A percentile compares a stretch with the other conserved stretches of the same genome.
Evolutionary conservation across 768 basidiomycete genomes (phyloP).

Genomic region (Cystofilobasidium ferigula): DNA sequence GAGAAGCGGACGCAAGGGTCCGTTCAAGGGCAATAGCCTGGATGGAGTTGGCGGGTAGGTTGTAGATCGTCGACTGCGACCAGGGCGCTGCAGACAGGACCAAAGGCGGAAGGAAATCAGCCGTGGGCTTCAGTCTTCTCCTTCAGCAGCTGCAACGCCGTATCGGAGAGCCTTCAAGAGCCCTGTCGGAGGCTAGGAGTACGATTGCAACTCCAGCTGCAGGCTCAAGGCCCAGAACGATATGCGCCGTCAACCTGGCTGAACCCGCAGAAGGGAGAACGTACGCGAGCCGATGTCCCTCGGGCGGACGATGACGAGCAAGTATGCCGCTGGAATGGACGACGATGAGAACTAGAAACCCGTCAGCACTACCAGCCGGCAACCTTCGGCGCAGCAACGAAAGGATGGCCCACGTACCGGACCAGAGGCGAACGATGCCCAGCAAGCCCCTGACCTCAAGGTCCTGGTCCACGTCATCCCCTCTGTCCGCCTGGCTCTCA

Average conservation of each 20-base stretch:
- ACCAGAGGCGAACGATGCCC: slow-evolving; percentile 17
- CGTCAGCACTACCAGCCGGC: background rate
- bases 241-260: too few species aligned
- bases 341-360: background rate
- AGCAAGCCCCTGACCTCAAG: slow-evolving; percentile 12
- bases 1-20: background rate
- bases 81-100: slow-evolving; percentile 8
- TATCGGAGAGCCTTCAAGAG: too few species aligned
- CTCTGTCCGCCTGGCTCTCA: background rate
- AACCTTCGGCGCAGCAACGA: background rate
- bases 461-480: background rate
- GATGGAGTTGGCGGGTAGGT: background rate
- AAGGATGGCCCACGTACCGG: background rate
- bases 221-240: too few species aligned
- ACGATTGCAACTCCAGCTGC: too few species aligned
- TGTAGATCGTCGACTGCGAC: slow-evolving; percentile 11
- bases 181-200: too few species aligned
- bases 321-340: slow-evolving; percentile 16
- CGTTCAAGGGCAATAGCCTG: slow-evolving; percentile 15
- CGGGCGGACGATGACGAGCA: slow-evolving; percentile 23
- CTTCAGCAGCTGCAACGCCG: too few species aligned
- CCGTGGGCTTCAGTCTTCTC: too few species aligned
- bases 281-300: slow-evolving; percentile 18
- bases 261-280: too few species aligned
- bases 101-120: background rate